phyloP scores from a whole-genome alignment of 2,329 filamentous ascomycete genomes.

The Emmonsiellopsis sp. region DNA sequence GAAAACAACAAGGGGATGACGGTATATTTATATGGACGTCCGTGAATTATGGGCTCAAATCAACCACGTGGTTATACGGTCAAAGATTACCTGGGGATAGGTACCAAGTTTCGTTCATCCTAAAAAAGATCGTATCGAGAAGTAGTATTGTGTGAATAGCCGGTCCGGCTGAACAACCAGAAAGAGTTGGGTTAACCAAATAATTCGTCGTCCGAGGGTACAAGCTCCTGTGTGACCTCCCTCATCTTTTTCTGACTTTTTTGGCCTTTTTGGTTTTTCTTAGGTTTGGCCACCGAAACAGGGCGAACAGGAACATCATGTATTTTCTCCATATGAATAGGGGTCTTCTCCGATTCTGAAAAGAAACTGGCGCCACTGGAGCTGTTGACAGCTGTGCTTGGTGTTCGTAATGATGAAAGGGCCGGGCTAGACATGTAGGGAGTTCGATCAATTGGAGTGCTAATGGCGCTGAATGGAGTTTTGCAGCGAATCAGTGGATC shows the following conservation, averaged over 20 bases:
- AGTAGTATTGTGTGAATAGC: too few species aligned
- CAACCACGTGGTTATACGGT: too few species aligned
- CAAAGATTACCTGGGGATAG: too few species aligned
- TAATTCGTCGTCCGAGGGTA: conserved; percentile 3
- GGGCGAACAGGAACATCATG: neutral
- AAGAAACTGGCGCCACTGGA: neutral
- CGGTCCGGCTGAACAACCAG: neutral
- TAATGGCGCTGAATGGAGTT: neutral
- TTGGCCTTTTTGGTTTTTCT: neutral
- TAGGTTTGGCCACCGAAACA: neutral
- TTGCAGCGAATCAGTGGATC: neutral
- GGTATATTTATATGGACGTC: too few species aligned
- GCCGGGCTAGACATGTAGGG: neutral
- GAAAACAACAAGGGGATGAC: too few species aligned
- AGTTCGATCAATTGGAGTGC: neutral
- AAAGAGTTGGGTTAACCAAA: neutral
- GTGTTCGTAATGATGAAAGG: neutral
- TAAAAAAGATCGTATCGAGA: too few species aligned
- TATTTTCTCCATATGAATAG: neutral
- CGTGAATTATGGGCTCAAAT: too few species aligned
- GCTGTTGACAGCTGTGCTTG: neutral
- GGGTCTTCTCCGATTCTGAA: conserved; percentile 1
- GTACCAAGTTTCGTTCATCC: too few species aligned
- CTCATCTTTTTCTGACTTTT: neutral
- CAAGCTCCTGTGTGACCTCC: conserved; percentile 4